Percentiles rank a stretch among this genome's conserved stretches.
Conservation (phyloP, 179 eudicot genomes). For the Silene vulgaris region DNA sequence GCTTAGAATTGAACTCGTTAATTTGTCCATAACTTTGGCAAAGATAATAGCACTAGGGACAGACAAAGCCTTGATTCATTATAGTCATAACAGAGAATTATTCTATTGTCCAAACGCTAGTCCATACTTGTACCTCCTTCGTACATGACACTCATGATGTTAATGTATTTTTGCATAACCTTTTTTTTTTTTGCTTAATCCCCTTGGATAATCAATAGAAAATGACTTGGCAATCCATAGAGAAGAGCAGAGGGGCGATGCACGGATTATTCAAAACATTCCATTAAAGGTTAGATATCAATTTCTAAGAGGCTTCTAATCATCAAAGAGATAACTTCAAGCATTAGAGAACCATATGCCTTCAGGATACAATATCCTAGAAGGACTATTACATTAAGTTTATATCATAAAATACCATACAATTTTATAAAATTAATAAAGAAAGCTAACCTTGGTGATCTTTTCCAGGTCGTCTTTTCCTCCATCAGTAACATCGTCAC, state of each 20-base stretch:
- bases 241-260: neutral
- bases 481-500: slow-evolving; percentile 87
- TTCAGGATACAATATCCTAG: neutral
- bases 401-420: neutral
- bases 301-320: neutral
- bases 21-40: too few species aligned
- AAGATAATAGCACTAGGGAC: too few species aligned
- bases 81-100: too few species aligned
- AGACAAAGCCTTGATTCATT: too few species aligned
- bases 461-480: slow-evolving; percentile 78
- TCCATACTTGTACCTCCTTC: too few species aligned
- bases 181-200: too few species aligned
- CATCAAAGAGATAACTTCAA: neutral
- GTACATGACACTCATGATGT: too few species aligned
- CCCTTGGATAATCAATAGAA: neutral
- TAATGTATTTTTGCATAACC: too few species aligned
- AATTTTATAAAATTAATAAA: neutral
- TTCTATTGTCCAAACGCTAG: too few species aligned
- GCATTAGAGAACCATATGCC: neutral
- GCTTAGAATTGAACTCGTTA: too few species aligned
- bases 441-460: slow-evolving; percentile 59
- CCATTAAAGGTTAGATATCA: neutral
- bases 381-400: neutral
- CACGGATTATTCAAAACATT: neutral
- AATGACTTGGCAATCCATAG: neutral